phyloP scores from a whole-genome alignment of 805 yeast species.

The Pichia thaimueangensis region DNA sequence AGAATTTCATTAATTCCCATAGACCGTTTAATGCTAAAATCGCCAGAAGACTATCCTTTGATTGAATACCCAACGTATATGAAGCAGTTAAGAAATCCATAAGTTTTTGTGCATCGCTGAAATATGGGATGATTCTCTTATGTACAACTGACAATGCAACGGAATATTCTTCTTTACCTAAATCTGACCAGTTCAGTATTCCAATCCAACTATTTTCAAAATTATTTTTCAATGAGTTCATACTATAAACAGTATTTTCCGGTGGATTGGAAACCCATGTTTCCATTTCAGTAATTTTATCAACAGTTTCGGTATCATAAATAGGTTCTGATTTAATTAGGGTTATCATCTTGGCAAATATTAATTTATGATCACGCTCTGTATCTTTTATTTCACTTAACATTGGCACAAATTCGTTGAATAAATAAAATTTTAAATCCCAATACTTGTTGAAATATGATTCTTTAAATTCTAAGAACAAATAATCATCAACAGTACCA shows the following conservation, averaged over 20 bases:
- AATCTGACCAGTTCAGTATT: conserved; percentile 40
- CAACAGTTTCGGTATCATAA: conserved; percentile 30
- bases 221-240: conserved; percentile 45
- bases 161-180: conserved; percentile 51
- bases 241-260: conserved; percentile 27
- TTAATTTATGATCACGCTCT: conserved; percentile 12
- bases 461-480: conserved; percentile 45
- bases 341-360: conserved; percentile 37
- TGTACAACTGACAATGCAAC: conserved; percentile 65
- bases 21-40: conserved; percentile 82
- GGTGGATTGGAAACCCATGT: conserved; percentile 41
- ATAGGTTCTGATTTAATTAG: conserved; percentile 28
- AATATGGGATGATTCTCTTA: conserved; percentile 74
- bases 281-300: conserved; percentile 22
- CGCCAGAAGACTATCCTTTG: conserved; percentile 29
- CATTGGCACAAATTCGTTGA: conserved; percentile 37
- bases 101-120: conserved; percentile 69
- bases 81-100: conserved; percentile 95
- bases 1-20: conserved; percentile 73
- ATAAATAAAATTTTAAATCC: conserved; percentile 75
- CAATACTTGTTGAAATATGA: conserved; percentile 52
- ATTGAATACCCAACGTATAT: conserved; percentile 42
- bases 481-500: conserved; percentile 36
- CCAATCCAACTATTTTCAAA: conserved; percentile 67
- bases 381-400: conserved; percentile 16